Percentiles rank a stretch among this genome's conserved stretches.
Conservation (phyloP, 2,329 filamentous ascomycete species). For the Diplocarpon mali region DNA sequence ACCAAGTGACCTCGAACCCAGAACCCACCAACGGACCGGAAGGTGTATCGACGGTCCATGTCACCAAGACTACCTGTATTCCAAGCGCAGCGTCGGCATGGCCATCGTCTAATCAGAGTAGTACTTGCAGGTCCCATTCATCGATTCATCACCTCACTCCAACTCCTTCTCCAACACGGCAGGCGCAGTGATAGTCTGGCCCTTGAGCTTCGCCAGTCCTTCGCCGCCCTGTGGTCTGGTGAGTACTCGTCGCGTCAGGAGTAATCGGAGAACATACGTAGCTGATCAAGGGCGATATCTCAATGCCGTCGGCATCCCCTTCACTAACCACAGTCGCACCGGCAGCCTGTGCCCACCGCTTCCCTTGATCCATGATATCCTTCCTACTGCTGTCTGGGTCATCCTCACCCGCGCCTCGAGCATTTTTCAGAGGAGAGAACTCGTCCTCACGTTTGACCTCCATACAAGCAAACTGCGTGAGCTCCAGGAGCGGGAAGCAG, state of each 20-base stretch:
- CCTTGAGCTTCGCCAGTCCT: conserved; percentile 45
- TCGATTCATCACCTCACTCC: conserved; percentile 4
- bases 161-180: conserved; percentile 38
- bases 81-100: not conserved
- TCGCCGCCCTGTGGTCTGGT: conserved; percentile 49
- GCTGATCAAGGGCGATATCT: conserved; percentile 87
- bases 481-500: conserved; percentile 79
- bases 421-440: conserved; percentile 95
- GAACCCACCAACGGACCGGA: too few relatives aligned
- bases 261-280: conserved; percentile 57
- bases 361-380: conserved; percentile 84
- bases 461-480: conserved; percentile 87
- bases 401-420: conserved; percentile 73
- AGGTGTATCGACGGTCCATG: too few relatives aligned
- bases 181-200: conserved; percentile 41
- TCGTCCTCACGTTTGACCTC: conserved; percentile 96
- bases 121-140: not conserved
- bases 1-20: too few relatives aligned
- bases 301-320: conserved; percentile 55
- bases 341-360: conserved; percentile 71
- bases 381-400: conserved; percentile 85
- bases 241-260: conserved; percentile 31
- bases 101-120: conserved; percentile 7
- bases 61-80: too few relatives aligned
- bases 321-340: conserved; percentile 66